Evolutionary conservation across 2,329 filamentous ascomycete genomes (phyloP).

Genomic region (Aspergillus sp.): DNA sequence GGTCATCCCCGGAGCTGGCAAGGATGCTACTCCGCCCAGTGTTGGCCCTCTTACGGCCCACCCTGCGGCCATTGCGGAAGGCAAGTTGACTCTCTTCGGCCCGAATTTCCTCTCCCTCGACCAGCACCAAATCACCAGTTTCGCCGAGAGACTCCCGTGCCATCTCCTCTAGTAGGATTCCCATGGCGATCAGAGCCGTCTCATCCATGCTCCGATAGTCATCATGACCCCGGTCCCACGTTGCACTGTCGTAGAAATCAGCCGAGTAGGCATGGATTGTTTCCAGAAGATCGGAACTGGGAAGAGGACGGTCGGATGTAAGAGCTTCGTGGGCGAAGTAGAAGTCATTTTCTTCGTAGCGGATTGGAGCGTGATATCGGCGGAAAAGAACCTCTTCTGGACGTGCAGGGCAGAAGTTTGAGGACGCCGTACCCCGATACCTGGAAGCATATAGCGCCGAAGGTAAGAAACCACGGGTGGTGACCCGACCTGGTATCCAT

Average conservation of each 20-base stretch:
- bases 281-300: conserved; percentile 56
- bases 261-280: conserved; percentile 57
- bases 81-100: conserved; percentile 18
- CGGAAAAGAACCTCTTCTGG: conserved; percentile 61
- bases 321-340: conserved; percentile 54
- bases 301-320: conserved; percentile 41
- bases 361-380: conserved; percentile 47
- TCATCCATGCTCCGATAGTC: conserved; percentile 58
- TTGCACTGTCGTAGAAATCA: conserved; percentile 50
- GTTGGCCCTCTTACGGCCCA: conserved; percentile 20
- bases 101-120: conserved; percentile 44
- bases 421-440: conserved; percentile 34
- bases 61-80: conserved; percentile 3
- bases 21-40: conserved; percentile 16
- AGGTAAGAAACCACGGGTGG: conserved; percentile 33
- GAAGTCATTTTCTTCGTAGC: conserved; percentile 53
- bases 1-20: conserved; percentile 23
- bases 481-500: conserved; percentile 45
- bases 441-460: conserved; percentile 21
- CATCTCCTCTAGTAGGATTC: conserved; percentile 60
- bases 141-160: conserved; percentile 51
- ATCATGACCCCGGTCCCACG: conserved; percentile 29
- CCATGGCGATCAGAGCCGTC: conserved; percentile 60
- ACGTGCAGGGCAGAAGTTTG: conserved; percentile 39
- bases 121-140: conserved; percentile 57